Base-by-base conservation (phyloP, 345 rosid species). In the Nasturtium officinale region DNA sequence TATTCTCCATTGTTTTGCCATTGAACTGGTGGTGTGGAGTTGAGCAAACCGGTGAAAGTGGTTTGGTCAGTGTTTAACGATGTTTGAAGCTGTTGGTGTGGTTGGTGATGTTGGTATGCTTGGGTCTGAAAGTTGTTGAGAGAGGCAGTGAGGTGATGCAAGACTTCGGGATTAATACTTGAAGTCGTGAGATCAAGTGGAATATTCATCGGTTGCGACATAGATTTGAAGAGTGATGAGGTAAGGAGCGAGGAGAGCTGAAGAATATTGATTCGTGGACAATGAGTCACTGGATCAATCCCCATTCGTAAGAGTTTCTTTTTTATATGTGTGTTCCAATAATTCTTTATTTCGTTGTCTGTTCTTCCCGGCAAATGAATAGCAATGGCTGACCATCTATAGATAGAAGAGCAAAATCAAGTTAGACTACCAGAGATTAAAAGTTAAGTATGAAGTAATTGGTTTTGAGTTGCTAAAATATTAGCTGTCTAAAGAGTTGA, bases 281-380 rank as follows among this genome's bases (percentile, higher is more conserved):
- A 77, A 53, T 90, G 96, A 55, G 96, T 90, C 80, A 83, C 85
- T 17, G 96, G 93, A 78, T 90, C 96, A 62, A 85, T 72, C n/a
- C 96, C 96, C 96, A 90, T 87, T 77, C 87, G 84, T 66, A 87
- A 80, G 73, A 90, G 82, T 77, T 86, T 88, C 83, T 86, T 88
- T 74, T 83, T 86, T 66, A 88, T 74, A 61, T 88, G 86, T 38
- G 90, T 88, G 81, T 88, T 88, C 93, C 93, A 88, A 67, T 83
- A 86, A 38, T 88, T 88, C 63, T 88, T 88, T 3, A 86, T 84
- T 53, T 88, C 93, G 43, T 86, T 88, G 37, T 88, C 93, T 1
- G 93, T 88, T 57, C 93, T 65, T 25, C 90, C 90, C 0, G 86
- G 87, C 5, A 86, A 73, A 47, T 84, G 90, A 17, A 86, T 67